Percentiles rank a stretch among this genome's conserved stretches.
Conservation (phyloP, 192 early-diverging fungal species). For the Coemansia sp. region DNA sequence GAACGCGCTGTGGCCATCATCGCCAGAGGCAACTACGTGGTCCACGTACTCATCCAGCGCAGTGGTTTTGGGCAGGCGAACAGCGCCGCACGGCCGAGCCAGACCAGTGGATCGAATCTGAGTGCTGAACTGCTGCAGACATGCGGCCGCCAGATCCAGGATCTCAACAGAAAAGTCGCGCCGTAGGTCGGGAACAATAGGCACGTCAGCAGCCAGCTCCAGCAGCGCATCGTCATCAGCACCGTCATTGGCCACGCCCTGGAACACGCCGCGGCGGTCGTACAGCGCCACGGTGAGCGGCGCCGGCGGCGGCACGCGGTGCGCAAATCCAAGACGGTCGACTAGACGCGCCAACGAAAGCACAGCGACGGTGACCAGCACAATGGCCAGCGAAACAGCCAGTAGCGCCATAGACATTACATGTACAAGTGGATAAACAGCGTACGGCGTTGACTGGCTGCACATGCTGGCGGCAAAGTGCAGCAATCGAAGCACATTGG, state of each 20-base stretch:
- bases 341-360: conserved; percentile 32
- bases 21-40: conserved; percentile 1
- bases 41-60: conserved; percentile 47
- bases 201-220: conserved; percentile 23
- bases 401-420: conserved; percentile 42
- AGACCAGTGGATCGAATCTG: conserved; percentile 34
- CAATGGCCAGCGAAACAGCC: conserved; percentile 31
- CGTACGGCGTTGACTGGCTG: conserved; percentile 14
- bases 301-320: not conserved
- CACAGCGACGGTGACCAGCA: conserved; percentile 30
- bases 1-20: not conserved
- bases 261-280: conserved; percentile 37
- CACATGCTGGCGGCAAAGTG: conserved; percentile 46
- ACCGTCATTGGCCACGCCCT: conserved; percentile 15
- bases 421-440: conserved; percentile 47
- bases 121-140: conserved; percentile 49
- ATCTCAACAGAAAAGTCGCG: conserved; percentile 50
- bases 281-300: conserved; percentile 26
- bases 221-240: conserved; percentile 25
- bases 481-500: conserved; percentile 32
- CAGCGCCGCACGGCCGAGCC: conserved; percentile 26
- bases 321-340: conserved; percentile 22
- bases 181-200: conserved; percentile 36
- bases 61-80: conserved; percentile 38
- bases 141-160: conserved; percentile 48